Base-by-base conservation (phyloP, 176 grass and related monocot species). In the Rhipidocladum racemiflorum region DNA sequence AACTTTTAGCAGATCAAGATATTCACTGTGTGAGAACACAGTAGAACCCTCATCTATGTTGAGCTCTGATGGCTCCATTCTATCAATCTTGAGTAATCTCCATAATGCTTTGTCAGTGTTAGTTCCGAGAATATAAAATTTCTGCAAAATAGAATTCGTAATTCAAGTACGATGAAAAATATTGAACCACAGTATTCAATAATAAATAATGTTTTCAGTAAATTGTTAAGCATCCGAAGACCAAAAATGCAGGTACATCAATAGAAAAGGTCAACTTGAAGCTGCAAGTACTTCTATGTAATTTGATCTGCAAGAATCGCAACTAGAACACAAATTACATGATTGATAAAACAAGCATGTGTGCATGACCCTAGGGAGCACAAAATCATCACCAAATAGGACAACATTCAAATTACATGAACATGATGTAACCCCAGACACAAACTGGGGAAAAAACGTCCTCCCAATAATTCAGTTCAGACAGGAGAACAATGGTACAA, bases 61-160 rank as follows among this genome's bases (percentile, higher is more conserved):
- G 36, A 99, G 93, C 74, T 93, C 87, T 25, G 89, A 91, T 79
- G 87, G 79, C 44, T 93, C 89, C 84, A 81, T 88, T 83, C 93
- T 92, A 91, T 95, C 96, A 80, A 99, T 99, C 83, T 81, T 95
- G 54, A 99, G 89, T 66, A 95, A 78, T 85, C 86, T 99, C 87
- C 91, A 99, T 44, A 82, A 69, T 70, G 88, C 83, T 84, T 83
- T 86, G 72, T 90, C 85, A 76, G 81, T 75, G 69, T 95, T 91
- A 82, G 90, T 91, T 85, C 92, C 96, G 17, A 99, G 39, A 86
- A 99, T 83, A 89, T 93, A 95, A 82, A 91, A 95, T 53, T 90
- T 95, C 96, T 99, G 93, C 65, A 70, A 93, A 61, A 73, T 49
- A 66, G 7, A 45, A 73, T 45, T 64, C 38, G 40, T 32, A 68